A percentile compares a stretch with the other conserved stretches of the same genome.
Conservation (phyloP, 306 rosid genomes). For the Hylodesmum podocarpum region DNA sequence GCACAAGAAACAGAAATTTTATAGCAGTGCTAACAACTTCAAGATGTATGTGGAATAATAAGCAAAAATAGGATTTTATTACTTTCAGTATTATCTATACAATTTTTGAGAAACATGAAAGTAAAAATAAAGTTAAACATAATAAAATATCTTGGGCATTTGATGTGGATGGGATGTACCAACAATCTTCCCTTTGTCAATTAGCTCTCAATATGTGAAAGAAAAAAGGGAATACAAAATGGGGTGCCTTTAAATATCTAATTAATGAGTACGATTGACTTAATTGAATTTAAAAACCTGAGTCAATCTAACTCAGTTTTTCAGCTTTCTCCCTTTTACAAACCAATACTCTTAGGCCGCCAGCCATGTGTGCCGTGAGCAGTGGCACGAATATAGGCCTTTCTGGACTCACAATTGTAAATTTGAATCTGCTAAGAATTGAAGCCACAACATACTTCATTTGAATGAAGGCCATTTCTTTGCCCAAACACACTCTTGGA, state of each 20-base stretch:
- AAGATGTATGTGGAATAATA: not conserved
- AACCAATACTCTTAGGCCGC: slow-evolving; percentile 65
- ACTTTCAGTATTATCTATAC: not conserved
- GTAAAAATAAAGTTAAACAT: not conserved
- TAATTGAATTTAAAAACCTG: not conserved
- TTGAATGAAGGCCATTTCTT: slow-evolving; percentile 85
- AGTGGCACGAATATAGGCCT: slow-evolving; percentile 76
- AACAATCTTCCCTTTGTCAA: not conserved
- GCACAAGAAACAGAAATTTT: not conserved
- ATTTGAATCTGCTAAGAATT: slow-evolving; percentile 48
- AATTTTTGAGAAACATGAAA: not conserved
- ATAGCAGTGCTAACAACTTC: not conserved
- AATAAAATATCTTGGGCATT: not conserved
- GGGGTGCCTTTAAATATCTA: not conserved
- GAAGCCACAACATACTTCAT: slow-evolving; percentile 80
- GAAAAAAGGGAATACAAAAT: not conserved
- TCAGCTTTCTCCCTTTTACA: slow-evolving; percentile 57
- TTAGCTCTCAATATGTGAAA: not conserved
- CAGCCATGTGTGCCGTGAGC: slow-evolving; percentile 91
- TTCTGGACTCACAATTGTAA: slow-evolving; percentile 42
- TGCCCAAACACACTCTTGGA: slow-evolving; percentile 87
- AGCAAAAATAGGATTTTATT: not conserved
- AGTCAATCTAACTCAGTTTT: slow-evolving; percentile 17
- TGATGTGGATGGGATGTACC: not conserved
- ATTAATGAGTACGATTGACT: slow-evolving; percentile 12